Evolutionary conservation across 2,329 filamentous ascomycete genomes (phyloP).

Genomic region (Elsinoe fawcettii): DNA sequence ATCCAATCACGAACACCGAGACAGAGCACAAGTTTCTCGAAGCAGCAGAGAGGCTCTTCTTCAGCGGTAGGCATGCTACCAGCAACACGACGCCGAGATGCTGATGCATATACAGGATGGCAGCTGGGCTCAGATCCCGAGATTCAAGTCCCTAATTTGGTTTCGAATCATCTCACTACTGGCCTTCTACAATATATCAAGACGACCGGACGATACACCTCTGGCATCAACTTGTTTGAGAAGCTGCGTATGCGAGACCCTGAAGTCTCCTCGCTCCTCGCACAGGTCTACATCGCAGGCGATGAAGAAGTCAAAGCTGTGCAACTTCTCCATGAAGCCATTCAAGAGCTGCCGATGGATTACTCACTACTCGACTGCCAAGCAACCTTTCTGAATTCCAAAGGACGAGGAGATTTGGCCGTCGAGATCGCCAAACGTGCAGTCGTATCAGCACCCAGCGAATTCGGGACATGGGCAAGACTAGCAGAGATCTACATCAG

Average conservation of each 20-base stretch:
- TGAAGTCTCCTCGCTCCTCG: conserved; percentile 86
- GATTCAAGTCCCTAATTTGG: conserved; percentile 93
- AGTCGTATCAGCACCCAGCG: conserved; percentile 89
- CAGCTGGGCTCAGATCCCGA: conserved; percentile 94
- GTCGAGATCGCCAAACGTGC: conserved; percentile 89
- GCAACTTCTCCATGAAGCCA: conserved; percentile 73
- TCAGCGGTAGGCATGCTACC: conserved; percentile 56
- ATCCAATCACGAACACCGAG: conserved; percentile 96
- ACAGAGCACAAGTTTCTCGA: conserved; percentile 93
- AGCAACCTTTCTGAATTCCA: conserved; percentile 81
- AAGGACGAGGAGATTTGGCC: conserved; percentile 79
- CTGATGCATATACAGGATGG: conserved; percentile 55
- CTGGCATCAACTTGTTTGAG: conserved; percentile 95
- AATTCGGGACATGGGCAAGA: conserved; percentile 94
- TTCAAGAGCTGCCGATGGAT: conserved; percentile 93
- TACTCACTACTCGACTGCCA: conserved; percentile 94
- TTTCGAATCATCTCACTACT: conserved; percentile 91
- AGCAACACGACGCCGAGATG: not conserved
- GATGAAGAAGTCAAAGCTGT: conserved; percentile 97
- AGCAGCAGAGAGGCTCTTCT: conserved; percentile 90
- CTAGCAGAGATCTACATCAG: conserved; percentile 89
- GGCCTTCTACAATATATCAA: conserved; percentile 90
- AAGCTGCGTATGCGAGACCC: conserved; percentile 85
- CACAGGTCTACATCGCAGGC: conserved; percentile 85
- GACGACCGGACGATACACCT: conserved; percentile 88